Evolutionary conservation across 805 yeast genomes (phyloP).

Genomic region (Kazachstania martiniae): DNA sequence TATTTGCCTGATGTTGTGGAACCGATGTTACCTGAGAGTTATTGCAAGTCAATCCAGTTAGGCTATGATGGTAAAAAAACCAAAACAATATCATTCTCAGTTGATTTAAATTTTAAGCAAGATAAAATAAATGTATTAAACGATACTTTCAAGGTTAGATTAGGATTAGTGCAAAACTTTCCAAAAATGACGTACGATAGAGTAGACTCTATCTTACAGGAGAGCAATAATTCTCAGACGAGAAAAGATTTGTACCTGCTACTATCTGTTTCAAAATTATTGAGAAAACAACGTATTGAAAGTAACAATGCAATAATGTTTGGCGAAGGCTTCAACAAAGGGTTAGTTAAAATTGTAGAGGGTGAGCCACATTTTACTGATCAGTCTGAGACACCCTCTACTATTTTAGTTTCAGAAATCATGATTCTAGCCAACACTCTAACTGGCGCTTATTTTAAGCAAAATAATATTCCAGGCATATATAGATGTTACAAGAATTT

Average conservation of each 20-base stretch:
- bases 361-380: conserved; percentile 13
- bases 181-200: conserved; percentile 48
- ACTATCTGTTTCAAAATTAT: conserved; percentile 14
- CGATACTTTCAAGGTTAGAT: conserved; percentile 27
- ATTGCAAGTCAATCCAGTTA: conserved; percentile 42
- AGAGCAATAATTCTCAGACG: conserved; percentile 5
- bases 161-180: conserved; percentile 37
- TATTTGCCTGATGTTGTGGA: conserved; percentile 59
- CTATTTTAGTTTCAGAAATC: conserved; percentile 62
- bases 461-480: conserved; percentile 41
- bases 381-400: conserved; percentile 36
- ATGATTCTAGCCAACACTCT: conserved; percentile 75
- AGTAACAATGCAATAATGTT: conserved; percentile 33
- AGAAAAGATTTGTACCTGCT: conserved; percentile 29
- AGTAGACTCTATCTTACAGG: conserved; percentile 43
- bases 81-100: conserved; percentile 39
- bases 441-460: conserved; percentile 37
- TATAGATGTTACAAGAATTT: conserved; percentile 29
- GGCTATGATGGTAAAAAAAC: conserved; percentile 34
- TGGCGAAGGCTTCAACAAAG: conserved; percentile 28
- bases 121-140: conserved; percentile 11
- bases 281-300: conserved; percentile 22
- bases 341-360: conserved; percentile 11
- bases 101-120: conserved; percentile 24
- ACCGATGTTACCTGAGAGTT: conserved; percentile 59